phyloP scores from a whole-genome alignment of 169 alveolate species.

The Babesia sp. region DNA sequence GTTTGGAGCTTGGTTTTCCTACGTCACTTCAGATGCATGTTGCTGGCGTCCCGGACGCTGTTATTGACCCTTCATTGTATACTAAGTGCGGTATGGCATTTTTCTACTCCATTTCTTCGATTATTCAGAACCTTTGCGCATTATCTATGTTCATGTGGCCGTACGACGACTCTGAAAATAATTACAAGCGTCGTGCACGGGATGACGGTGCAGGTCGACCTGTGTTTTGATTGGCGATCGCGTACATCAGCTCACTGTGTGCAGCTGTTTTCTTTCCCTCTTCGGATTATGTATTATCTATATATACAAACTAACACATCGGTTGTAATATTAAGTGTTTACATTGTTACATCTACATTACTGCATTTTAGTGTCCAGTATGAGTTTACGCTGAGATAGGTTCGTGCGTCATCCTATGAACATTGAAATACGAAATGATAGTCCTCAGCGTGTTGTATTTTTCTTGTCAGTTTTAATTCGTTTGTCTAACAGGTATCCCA shows the following conservation, averaged over 20 bases:
- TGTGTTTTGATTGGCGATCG: not conserved
- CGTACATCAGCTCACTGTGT: too few species aligned
- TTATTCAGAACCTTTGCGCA: slow-evolving; percentile 40
- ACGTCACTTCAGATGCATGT: slow-evolving; percentile 62
- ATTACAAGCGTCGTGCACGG: slow-evolving; percentile 13
- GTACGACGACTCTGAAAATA: not conserved
- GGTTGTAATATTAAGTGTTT: too few species aligned
- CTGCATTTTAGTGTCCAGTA: too few species aligned
- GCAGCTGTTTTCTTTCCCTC: too few species aligned
- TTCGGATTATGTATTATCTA: too few species aligned
- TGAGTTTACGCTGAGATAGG: too few species aligned
- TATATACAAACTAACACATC: too few species aligned
- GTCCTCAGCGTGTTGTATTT: not conserved
- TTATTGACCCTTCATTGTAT: slow-evolving; percentile 48
- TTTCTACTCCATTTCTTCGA: slow-evolving; percentile 28
- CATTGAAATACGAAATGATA: not conserved
- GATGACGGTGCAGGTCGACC: slow-evolving; percentile 3
- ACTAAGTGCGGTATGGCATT: slow-evolving; percentile 48
- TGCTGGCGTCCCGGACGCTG: slow-evolving; percentile 47
- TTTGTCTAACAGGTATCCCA: slow-evolving; percentile 23
- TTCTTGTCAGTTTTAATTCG: slow-evolving; percentile 9
- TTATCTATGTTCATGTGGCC: slow-evolving; percentile 8
- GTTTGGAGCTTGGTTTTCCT: slow-evolving; percentile 52
- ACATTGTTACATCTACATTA: too few species aligned
- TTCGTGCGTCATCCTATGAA: not conserved